Base-by-base conservation (phyloP, 805 yeast species). In the Yarrowia alimentaria region DNA sequence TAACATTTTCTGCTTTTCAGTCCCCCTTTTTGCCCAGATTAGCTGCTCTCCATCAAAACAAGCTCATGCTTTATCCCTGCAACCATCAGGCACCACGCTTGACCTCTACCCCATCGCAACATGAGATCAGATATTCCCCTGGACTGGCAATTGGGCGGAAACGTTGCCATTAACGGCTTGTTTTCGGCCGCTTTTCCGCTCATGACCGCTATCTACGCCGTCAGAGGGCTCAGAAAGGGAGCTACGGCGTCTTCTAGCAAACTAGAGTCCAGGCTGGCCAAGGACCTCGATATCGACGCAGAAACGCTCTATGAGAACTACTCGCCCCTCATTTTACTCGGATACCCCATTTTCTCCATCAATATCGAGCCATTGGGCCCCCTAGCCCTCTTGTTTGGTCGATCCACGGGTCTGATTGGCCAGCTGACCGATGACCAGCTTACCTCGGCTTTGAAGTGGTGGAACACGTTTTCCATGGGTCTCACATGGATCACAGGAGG, bases 281-380 rank as follows among this genome's bases (percentile, higher is more conserved):
- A 12, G 3, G 24, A 16, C 3, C 42, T 35, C 29, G 42, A 22
- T 11, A 35, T 24, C 4, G 42, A 35, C 42, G 29, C 42, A 11
- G 42, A 35, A 12, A 35, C 42, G 1, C 42, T 35, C 8, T 22
- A 35, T 20, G 42, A 35, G 8, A 35, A 35, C 42, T 35, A 22
- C 29, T 14, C 42, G 20, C 42, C 42, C 2, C 29, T 35, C 10
- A 22, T 35, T 22, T 29, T 35, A 13, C 16, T 35, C 14, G 42
- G 42, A 16, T 35, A 22, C 42, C 42, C 42, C 29, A 35, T 35
- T 16, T 35, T 35, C 12, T 28, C 42, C 14, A 29, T 35, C 42
- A 35, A 35, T 16, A 13, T 35, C 8, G 29, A 35, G 12, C 42
- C 42, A 4, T 20, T 35, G 21, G 42, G 42, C 20, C 22, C 42